These are phyloP conservation scores for Hippophae tibetana DNA, from an alignment of 306 rosid genomes.

Conservation along the genomic window DNA sequence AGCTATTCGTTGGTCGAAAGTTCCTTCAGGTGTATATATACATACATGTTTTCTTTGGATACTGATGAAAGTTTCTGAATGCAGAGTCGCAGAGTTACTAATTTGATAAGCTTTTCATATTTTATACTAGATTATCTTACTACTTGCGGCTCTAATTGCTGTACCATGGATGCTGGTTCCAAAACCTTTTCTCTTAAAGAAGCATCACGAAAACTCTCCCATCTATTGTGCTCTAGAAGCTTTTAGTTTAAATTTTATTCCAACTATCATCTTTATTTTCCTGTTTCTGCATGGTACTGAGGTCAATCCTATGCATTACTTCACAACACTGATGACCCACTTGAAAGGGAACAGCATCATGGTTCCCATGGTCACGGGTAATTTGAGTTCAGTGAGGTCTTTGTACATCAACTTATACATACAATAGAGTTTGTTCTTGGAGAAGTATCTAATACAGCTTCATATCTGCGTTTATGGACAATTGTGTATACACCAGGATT, in stretches of 20 bases:
- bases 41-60: neutral
- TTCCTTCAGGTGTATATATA: constrained; percentile 45
- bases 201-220: no score
- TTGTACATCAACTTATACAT: constrained; percentile 84
- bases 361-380: constrained; percentile 34
- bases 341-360: constrained; percentile 30
- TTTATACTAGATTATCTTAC: neutral
- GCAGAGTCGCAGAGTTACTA: neutral
- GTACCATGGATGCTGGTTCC: no score
- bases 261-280: no score
- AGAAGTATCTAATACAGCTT: constrained; percentile 30
- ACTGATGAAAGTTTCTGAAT: neutral
- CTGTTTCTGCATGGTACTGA: constrained; percentile 6
- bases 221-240: no score
- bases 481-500: constrained; percentile 72
- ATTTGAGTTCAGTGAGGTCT: constrained; percentile 65
- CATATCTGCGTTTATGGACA: neutral
- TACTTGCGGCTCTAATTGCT: no score
- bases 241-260: no score
- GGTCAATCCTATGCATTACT: constrained; percentile 54
- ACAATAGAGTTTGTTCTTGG: constrained; percentile 86
- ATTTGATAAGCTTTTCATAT: neutral
- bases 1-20: constrained; percentile 75
- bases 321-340: constrained; percentile 37
- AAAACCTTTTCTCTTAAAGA: no score